phyloP scores from a whole-genome alignment of 192 early-diverging fungal species.

The Backusella parvicylindrica region DNA sequence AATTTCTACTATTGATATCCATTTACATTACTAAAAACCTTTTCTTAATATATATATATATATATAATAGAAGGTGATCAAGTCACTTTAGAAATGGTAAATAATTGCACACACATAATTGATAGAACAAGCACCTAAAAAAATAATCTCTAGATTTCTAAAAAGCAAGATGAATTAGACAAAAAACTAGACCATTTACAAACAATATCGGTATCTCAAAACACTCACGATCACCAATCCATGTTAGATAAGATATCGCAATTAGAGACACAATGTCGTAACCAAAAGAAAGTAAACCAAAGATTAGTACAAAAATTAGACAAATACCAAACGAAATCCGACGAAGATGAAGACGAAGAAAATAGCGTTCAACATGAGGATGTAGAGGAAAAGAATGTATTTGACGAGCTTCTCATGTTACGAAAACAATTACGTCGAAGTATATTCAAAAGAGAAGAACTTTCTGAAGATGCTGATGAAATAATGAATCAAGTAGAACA shows the following conservation, averaged over 20 bases:
- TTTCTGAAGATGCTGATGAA: constrained; percentile 7
- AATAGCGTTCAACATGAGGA: background rate
- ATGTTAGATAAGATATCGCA: background rate
- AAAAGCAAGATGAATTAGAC: background rate
- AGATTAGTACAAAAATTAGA: background rate
- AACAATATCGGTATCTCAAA: background rate
- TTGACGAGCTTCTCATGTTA: constrained; percentile 16
- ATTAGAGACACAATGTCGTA: background rate
- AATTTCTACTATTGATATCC: background rate
- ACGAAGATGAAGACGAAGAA: background rate
- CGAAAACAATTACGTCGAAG: constrained; percentile 24
- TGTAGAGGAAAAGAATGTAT: background rate
- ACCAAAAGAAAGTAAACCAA: background rate
- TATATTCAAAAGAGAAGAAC: constrained; percentile 24
- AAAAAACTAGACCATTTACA: background rate
- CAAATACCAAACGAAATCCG: background rate
- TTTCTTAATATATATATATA: background rate
- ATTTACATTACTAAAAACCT: background rate
- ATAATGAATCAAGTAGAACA: constrained; percentile 32
- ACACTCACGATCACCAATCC: background rate
- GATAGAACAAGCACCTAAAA: background rate
- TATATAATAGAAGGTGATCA: background rate
- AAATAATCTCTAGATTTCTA: background rate
- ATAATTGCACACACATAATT: background rate
- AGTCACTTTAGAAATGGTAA: background rate